These are phyloP conservation scores for Paecilomyces fulvus DNA, from an alignment of 2,329 filamentous ascomycete genomes.

Conservation along the genomic window DNA sequence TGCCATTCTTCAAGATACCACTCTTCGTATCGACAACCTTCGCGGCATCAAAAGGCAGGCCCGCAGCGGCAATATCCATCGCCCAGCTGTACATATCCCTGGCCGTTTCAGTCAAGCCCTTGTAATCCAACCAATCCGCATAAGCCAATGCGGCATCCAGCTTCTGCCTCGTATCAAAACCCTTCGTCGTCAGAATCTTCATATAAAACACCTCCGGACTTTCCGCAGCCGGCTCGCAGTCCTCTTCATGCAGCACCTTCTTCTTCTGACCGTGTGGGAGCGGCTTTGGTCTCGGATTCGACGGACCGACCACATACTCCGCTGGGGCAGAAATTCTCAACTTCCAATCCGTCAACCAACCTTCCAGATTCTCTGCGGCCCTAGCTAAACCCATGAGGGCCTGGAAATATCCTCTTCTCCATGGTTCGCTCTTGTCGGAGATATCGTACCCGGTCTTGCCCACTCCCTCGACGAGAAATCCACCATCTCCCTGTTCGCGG, in stretches of 20 bases:
- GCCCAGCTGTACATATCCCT: constrained; percentile 67
- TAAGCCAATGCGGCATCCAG: constrained; percentile 76
- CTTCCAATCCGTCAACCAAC: constrained; percentile 63
- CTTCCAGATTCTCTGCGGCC: constrained; percentile 72
- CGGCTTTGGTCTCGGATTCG: constrained; percentile 71
- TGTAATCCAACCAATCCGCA: constrained; percentile 77
- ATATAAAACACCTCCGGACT: constrained; percentile 70
- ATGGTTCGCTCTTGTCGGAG: constrained; percentile 67
- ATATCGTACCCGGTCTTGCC: constrained; percentile 59
- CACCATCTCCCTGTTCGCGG: constrained; percentile 45
- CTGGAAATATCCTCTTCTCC: constrained; percentile 80
- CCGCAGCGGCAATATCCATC: constrained; percentile 61
- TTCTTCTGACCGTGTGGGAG: constrained; percentile 54
- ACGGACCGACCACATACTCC: constrained; percentile 69
- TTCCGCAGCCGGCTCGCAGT: constrained; percentile 63
- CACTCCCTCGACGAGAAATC: constrained; percentile 46
- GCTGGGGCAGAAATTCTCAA: constrained; percentile 60
- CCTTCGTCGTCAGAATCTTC: constrained; percentile 70
- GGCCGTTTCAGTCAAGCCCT: constrained; percentile 56
- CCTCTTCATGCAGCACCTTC: constrained; percentile 60
- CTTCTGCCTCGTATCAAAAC: constrained; percentile 69
- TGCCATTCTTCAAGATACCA: constrained; percentile 52
- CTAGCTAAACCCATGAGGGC: constrained; percentile 68
- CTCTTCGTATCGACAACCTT: constrained; percentile 54
- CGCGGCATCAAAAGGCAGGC: constrained; percentile 36